Percentiles rank a stretch among this genome's conserved stretches.
These are phyloP conservation scores for Globisporangium sylvaticum DNA, from an alignment of 352 stramenopile genomes.

Conservation along the genomic window DNA sequence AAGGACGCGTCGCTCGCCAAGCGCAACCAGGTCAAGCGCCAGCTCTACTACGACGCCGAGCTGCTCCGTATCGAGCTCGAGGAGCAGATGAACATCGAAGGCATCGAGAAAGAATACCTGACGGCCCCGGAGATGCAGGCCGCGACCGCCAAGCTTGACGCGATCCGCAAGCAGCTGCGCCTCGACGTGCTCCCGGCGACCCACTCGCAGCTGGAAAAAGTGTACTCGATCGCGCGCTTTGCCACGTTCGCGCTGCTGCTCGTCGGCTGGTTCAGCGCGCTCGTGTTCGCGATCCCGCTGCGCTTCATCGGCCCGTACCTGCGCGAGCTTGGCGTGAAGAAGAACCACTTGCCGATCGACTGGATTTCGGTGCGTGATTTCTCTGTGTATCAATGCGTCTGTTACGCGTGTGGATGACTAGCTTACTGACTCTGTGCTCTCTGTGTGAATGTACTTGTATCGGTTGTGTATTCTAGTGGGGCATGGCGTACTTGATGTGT, in stretches of 20 bases:
- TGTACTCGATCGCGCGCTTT: constrained; percentile 66
- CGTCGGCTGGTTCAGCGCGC: constrained; percentile 69
- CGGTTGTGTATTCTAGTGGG: constrained; percentile 9
- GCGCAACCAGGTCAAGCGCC: constrained; percentile 65
- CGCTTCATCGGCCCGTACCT: constrained; percentile 57
- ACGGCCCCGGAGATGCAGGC: constrained; percentile 40
- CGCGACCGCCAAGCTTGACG: constrained; percentile 54
- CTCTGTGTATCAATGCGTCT: neutral
- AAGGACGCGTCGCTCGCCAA: constrained; percentile 47
- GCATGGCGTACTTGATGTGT: constrained; percentile 37
- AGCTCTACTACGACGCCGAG: constrained; percentile 71
- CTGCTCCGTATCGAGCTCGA: constrained; percentile 76
- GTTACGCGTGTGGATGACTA: neutral
- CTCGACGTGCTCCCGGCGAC: constrained; percentile 51
- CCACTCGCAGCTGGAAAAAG: constrained; percentile 41
- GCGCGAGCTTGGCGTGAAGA: constrained; percentile 48
- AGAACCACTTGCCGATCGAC: constrained; percentile 81
- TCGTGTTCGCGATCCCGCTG: constrained; percentile 62
- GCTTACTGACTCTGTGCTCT: neutral
- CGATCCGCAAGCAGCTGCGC: constrained; percentile 54
- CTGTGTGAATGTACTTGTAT: neutral
- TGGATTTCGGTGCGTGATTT: constrained; percentile 42
- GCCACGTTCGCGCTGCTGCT: constrained; percentile 65
- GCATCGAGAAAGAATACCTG: constrained; percentile 56
- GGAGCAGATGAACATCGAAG: constrained; percentile 64